A percentile compares a stretch with the other conserved stretches of the same genome.
phyloP scores from a whole-genome alignment of 148 eudicot species.

The Fallopia convolvulus region DNA sequence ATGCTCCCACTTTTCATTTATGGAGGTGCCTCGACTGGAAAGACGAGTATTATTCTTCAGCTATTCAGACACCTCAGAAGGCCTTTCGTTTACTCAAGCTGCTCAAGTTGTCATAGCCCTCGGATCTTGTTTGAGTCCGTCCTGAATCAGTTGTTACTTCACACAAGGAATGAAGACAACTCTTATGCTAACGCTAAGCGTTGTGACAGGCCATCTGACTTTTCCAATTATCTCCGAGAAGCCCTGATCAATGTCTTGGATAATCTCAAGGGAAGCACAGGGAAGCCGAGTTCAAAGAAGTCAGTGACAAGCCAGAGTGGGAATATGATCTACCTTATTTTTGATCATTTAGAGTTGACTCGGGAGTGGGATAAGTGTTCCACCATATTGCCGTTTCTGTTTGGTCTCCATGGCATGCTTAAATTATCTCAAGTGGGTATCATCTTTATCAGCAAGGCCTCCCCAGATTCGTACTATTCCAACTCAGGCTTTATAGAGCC shows the following conservation, averaged over 20 bases:
- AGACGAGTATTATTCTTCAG: slow-evolving; percentile 62
- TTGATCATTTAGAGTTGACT: slow-evolving; percentile 71
- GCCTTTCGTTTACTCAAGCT: slow-evolving; percentile 78
- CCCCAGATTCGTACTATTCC: slow-evolving; percentile 71
- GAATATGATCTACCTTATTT: slow-evolving; percentile 65
- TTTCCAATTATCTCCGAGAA: slow-evolving; percentile 56
- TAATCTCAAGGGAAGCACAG: slow-evolving; percentile 35
- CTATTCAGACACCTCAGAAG: slow-evolving; percentile 54
- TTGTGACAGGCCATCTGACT: slow-evolving; percentile 83
- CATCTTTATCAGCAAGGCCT: slow-evolving; percentile 64
- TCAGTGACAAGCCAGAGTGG: slow-evolving; percentile 34
- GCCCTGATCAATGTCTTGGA: slow-evolving; percentile 48
- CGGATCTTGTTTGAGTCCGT: slow-evolving; percentile 78
- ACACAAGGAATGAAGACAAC: slow-evolving; percentile 48
- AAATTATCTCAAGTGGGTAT: slow-evolving; percentile 73
- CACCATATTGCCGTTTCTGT: slow-evolving; percentile 59
- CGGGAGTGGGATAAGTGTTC: slow-evolving; percentile 86
- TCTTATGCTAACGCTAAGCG: slow-evolving; percentile 67
- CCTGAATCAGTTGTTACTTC: slow-evolving; percentile 71
- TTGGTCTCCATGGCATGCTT: slow-evolving; percentile 54
- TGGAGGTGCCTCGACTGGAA: slow-evolving; percentile 81
- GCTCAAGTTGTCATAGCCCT: slow-evolving; percentile 67
- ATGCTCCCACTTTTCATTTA: slow-evolving; percentile 66
- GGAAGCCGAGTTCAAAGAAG: slow-evolving; percentile 36
- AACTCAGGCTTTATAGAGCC: slow-evolving; percentile 79